Percentiles rank a stretch among this genome's conserved stretches.
These are phyloP conservation scores for Wolfiporia cocos DNA, from an alignment of 1,284 basidiomycete genomes.

Conservation along the genomic window DNA sequence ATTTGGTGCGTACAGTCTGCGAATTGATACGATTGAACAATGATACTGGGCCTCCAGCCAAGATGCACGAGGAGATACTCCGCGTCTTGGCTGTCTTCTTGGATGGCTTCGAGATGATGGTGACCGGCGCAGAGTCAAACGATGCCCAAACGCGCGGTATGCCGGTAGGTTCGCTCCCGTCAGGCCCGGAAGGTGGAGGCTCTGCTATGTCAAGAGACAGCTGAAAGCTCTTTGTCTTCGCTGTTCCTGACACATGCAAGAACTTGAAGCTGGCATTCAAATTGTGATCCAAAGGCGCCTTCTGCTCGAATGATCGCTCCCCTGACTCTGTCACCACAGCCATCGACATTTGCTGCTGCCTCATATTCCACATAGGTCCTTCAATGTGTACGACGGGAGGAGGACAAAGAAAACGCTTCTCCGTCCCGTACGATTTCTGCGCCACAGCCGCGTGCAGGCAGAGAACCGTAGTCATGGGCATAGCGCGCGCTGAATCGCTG, in stretches of 20 bases:
- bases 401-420: slow-evolving; percentile 88
- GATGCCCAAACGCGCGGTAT: slow-evolving; percentile 79
- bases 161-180: slow-evolving; percentile 44
- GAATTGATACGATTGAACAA: slow-evolving; percentile 96
- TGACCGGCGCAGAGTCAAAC: slow-evolving; percentile 87
- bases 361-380: slow-evolving; percentile 77
- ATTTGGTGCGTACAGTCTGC: slow-evolving; percentile 95
- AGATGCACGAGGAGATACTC: slow-evolving; percentile 88
- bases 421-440: slow-evolving; percentile 88
- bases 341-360: slow-evolving; percentile 77
- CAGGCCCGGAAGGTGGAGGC: slow-evolving; percentile 47
- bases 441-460: slow-evolving; percentile 86
- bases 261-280: slow-evolving; percentile 88
- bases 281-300: slow-evolving; percentile 72
- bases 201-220: slow-evolving; percentile 79
- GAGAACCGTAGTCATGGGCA: slow-evolving; percentile 85
- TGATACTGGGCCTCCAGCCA: slow-evolving; percentile 86
- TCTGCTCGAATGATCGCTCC: slow-evolving; percentile 77
- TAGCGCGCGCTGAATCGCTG: slow-evolving; percentile 62
- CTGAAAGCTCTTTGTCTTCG: slow-evolving; percentile 86
- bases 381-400: slow-evolving; percentile 86
- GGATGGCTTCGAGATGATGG: slow-evolving; percentile 95
- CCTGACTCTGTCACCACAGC: slow-evolving; percentile 80
- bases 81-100: slow-evolving; percentile 96
- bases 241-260: slow-evolving; percentile 82